Evolutionary conservation across 257 asterid genomes (phyloP).

Genomic region (Scutellaria baicalensis): DNA sequence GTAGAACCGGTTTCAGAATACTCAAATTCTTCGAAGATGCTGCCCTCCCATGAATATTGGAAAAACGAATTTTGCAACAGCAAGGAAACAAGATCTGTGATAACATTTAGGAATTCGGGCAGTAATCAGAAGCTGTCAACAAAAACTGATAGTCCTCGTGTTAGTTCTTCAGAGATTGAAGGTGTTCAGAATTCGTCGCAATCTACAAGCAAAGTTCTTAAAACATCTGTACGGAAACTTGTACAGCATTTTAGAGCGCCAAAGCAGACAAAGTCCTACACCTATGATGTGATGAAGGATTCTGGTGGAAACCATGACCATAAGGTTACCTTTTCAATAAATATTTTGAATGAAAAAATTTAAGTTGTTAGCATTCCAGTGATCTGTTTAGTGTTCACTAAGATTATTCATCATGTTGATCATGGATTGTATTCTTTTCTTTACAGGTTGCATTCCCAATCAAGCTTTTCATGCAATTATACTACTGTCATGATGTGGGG

Average conservation of each 20-base stretch:
- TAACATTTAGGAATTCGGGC: constrained; percentile 17
- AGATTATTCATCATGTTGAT: constrained; percentile 2
- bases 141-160: constrained; percentile 12
- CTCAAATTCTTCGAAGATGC: constrained; percentile 24
- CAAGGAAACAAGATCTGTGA: constrained; percentile 22
- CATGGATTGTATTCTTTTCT: constrained; percentile 5
- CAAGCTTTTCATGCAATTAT: constrained; percentile 45
- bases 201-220: constrained; percentile 29
- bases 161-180: constrained; percentile 30
- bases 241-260: constrained; percentile 45
- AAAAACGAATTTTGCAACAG: constrained; percentile 17
- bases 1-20: constrained; percentile 21
- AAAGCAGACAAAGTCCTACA: constrained; percentile 32
- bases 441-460: constrained; percentile 33
- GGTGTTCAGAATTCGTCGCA: constrained; percentile 17
- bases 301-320: constrained; percentile 23
- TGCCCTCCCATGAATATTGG: constrained; percentile 24
- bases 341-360: neutral
- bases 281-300: constrained; percentile 24
- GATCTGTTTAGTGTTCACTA: neutral
- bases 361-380: neutral
- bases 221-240: constrained; percentile 44
- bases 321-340: constrained; percentile 23
- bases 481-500: constrained; percentile 25
- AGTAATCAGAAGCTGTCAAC: constrained; percentile 15